These are phyloP conservation scores for Boletellus ananiceps DNA, from an alignment of 768 basidiomycete species.

Conservation along the genomic window DNA sequence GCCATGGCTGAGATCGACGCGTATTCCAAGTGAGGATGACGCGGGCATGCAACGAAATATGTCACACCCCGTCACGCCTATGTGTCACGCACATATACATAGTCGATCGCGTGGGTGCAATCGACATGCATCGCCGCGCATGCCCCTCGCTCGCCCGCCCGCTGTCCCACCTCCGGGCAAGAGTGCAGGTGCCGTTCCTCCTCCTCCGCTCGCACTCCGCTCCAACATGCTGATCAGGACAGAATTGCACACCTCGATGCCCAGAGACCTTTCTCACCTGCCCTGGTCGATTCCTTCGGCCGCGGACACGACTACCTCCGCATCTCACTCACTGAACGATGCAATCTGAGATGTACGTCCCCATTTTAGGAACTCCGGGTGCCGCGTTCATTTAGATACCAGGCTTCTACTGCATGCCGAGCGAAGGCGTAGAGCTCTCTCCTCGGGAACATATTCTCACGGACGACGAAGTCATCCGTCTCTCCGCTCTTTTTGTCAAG, in stretches of 20 bases:
- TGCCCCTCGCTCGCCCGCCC: constrained; percentile 6
- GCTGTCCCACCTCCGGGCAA: constrained; percentile 13
- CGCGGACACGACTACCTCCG: constrained; percentile 83
- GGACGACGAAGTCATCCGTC: constrained; percentile 68
- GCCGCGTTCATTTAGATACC: neutral
- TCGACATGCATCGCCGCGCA: constrained; percentile 8
- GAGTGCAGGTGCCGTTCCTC: constrained; percentile 17
- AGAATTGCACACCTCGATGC: constrained; percentile 55
- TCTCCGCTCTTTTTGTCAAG: constrained; percentile 72
- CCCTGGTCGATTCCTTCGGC: constrained; percentile 60
- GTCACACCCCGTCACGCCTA: constrained; percentile 10
- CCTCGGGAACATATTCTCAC: constrained; percentile 66
- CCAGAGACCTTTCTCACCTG: constrained; percentile 42
- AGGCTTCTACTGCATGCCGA: constrained; percentile 94
- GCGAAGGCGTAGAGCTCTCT: constrained; percentile 70
- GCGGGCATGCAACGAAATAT: constrained; percentile 9
- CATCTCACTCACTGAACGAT: constrained; percentile 81
- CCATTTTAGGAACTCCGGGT: neutral
- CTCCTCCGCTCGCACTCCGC: neutral
- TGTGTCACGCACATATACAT: constrained; percentile 3
- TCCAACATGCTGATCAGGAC: constrained; percentile 34
- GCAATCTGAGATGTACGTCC: constrained; percentile 75
- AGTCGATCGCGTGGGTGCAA: neutral
- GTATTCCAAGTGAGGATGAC: constrained; percentile 16
- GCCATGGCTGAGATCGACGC: constrained; percentile 25